Conservation (phyloP, 495 filamentous ascomycete genomes). For the Astrothelium subdiscretum region DNA sequence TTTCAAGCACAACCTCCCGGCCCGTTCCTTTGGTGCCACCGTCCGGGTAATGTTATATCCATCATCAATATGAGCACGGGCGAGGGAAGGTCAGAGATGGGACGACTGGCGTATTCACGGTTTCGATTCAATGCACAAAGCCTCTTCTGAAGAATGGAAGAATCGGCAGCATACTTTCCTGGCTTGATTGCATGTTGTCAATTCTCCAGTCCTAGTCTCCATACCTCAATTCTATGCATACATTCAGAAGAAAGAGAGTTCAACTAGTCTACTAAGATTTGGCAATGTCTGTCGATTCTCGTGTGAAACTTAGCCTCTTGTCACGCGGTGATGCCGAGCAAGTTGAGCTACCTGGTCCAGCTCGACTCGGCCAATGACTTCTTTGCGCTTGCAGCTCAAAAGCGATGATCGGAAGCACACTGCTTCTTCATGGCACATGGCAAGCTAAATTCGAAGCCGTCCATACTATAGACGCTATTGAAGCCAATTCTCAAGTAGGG, state of each 20-base stretch:
- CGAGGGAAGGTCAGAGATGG: neutral
- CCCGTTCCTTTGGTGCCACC: constrained; percentile 90
- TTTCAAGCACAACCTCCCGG: constrained; percentile 88
- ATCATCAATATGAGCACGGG: constrained; percentile 46
- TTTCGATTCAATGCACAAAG: neutral
- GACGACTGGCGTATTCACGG: neutral
- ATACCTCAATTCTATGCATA: neutral
- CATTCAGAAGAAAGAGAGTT: neutral
- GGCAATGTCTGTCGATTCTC: neutral
- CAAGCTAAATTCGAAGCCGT: too few species aligned
- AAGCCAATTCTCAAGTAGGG: too few species aligned
- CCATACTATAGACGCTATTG: too few species aligned
- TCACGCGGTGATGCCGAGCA: too few species aligned
- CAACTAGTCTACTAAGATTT: neutral
- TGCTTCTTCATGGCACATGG: too few species aligned
- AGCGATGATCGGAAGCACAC: too few species aligned
- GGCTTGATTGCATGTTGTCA: neutral
- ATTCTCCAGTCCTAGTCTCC: neutral
- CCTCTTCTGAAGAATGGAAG: neutral
- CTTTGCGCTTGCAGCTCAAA: neutral
- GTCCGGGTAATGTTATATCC: constrained; percentile 99
- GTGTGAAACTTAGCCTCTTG: too few species aligned
- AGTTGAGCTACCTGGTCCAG: too few species aligned
- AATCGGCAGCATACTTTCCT: neutral
- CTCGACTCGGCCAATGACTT: neutral